Evolutionary conservation across 148 eudicot species (phyloP), one percentile per base, ranked within the genome.

Genomic region (Chenopodium album): DNA sequence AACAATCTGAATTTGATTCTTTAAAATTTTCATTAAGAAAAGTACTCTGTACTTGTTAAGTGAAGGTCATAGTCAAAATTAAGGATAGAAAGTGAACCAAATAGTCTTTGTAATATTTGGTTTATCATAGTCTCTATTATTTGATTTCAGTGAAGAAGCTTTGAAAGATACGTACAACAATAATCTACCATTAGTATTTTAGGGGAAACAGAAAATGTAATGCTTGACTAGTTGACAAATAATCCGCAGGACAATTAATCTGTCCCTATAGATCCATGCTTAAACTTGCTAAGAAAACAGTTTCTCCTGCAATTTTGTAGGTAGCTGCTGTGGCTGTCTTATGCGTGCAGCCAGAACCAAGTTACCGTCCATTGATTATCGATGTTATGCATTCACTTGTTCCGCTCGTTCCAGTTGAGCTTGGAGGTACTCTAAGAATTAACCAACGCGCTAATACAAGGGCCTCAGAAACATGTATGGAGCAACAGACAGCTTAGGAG

Each of bases 271-370:
- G 26, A 22, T 62, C 66, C 66, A 9, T 62, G 23, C 66, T 22
- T 22, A 20, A 17, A 20, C n/a, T 20, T 64, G 52, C 74, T 71
- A 20, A 71, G 9, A 32, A 75, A 68, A 31, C 10, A 50, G 6
- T 34, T 62, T 46, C 48, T 73, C 29, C 32, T 65, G 78, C 70
- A 48, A 73, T 12, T 28, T 52, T 66, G 78, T 76, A 94, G 98
- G 98, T 94, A 76, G 98, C 98, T 34, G 98, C 98, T 46, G 97
- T 94, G 32, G 94, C 98, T 9, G 93, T 94, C 63, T 85, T 94
- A n/a, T 94, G 98, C 34, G 92, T 94, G 60, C 98, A 94, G 76
- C 92, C 97, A 59, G 98, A 94, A 84, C 97, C 98, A 22, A 91
- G 94, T 82, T 94, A 94, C 71, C 91, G 98, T 26, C 98, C 98